A percentile compares a stretch with the other conserved stretches of the same genome.
Evolutionary conservation across 2,329 filamentous ascomycete genomes (phyloP).

Genomic region (Aspergillus sergii): DNA sequence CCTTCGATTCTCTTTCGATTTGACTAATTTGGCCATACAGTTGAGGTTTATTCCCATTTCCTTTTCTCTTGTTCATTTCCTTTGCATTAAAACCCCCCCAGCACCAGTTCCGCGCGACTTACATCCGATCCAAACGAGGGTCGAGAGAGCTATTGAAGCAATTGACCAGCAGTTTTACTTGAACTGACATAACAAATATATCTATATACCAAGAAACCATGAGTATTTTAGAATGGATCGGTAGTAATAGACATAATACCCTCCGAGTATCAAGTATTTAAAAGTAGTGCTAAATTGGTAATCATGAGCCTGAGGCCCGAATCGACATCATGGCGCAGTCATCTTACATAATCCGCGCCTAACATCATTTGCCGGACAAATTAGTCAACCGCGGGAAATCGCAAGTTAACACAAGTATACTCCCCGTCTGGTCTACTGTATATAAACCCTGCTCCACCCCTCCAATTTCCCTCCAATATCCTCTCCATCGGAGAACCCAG

Average conservation of each 20-base stretch:
- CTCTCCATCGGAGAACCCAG: constrained; percentile 8
- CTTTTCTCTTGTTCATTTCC: neutral
- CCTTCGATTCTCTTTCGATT: neutral
- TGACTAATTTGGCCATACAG: constrained; percentile 2
- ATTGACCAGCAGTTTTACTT: neutral
- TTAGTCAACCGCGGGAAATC: neutral
- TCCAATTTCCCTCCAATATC: neutral
- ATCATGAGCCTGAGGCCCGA: neutral
- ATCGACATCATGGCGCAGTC: neutral
- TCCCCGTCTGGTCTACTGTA: neutral
- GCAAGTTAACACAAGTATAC: neutral
- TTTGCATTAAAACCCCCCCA: neutral
- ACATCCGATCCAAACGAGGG: neutral
- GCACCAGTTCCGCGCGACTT: neutral
- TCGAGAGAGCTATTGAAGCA: neutral
- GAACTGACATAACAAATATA: neutral
- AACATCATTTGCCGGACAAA: constrained; percentile 11
- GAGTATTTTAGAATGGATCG: neutral
- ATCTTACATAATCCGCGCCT: constrained; percentile 8
- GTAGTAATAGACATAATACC: neutral
- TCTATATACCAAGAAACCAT: neutral
- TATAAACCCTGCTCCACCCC: constrained; percentile 4
- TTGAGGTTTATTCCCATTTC: neutral
- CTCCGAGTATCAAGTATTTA: neutral
- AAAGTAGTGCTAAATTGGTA: neutral